phyloP scores from a whole-genome alignment of 2,329 filamentous ascomycete genomes.

The Penicillium sp. region DNA sequence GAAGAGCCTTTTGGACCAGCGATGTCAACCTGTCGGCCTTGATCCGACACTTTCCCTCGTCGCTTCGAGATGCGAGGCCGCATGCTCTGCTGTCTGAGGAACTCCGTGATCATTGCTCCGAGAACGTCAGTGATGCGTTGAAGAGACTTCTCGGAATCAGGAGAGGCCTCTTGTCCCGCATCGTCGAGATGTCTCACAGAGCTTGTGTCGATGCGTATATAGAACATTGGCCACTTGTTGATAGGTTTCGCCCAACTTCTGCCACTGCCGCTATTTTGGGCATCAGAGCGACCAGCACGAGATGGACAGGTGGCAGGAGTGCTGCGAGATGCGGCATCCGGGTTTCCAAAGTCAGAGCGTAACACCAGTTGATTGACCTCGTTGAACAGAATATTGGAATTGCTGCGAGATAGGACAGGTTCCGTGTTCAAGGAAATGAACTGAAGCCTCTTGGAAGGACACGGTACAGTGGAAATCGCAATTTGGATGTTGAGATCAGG shows the following conservation, averaged over 20 bases:
- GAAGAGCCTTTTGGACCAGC: constrained; percentile 3
- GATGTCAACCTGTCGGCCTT: not conserved
- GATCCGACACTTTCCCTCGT: constrained; percentile 11
- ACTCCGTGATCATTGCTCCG: constrained; percentile 66
- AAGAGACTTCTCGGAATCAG: constrained; percentile 46
- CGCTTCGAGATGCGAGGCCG: constrained; percentile 48
- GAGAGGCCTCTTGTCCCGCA: constrained; percentile 36
- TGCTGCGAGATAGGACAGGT: constrained; percentile 58
- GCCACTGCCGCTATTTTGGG: constrained; percentile 46
- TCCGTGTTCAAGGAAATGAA: constrained; percentile 76
- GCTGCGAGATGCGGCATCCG: constrained; percentile 45
- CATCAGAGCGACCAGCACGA: constrained; percentile 22
- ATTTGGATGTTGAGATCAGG: constrained; percentile 63
- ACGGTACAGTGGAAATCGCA: constrained; percentile 67
- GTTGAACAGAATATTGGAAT: constrained; percentile 67
- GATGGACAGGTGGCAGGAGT: constrained; percentile 10
- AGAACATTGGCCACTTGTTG: constrained; percentile 88
- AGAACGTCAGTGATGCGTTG: constrained; percentile 63
- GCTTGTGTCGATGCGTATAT: constrained; percentile 63
- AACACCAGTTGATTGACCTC: constrained; percentile 75
- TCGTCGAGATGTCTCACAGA: constrained; percentile 41
- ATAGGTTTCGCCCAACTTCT: constrained; percentile 60
- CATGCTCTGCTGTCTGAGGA: constrained; percentile 70
- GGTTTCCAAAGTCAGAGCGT: constrained; percentile 70
- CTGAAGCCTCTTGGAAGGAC: constrained; percentile 69